Percentiles rank a stretch among this genome's conserved stretches.
phyloP scores from a whole-genome alignment of 2,329 filamentous ascomycete genomes.

The Lachnellula arida region DNA sequence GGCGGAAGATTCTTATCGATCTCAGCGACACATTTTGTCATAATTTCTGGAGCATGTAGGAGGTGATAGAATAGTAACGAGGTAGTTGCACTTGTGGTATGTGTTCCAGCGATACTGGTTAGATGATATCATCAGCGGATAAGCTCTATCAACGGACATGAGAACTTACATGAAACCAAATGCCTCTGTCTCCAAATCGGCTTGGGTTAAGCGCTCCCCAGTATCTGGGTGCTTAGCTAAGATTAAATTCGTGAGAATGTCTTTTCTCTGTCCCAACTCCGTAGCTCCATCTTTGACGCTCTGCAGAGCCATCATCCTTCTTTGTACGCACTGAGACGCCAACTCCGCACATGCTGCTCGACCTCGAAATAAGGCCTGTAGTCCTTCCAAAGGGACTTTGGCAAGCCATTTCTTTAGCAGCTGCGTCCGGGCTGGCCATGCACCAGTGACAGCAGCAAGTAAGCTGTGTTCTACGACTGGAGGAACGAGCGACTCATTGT shows the following conservation, averaged over 20 bases:
- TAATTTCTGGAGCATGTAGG: too few species aligned
- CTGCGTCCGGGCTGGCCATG: slow-evolving; percentile 14
- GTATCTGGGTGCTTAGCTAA: slow-evolving; percentile 35
- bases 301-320: neutral
- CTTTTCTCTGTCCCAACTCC: slow-evolving; percentile 20
- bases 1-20: too few species aligned
- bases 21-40: too few species aligned
- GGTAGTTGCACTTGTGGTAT: too few species aligned
- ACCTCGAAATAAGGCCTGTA: slow-evolving; percentile 24
- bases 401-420: too few species aligned
- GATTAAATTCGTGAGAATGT: slow-evolving; percentile 35
- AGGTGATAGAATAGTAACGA: too few species aligned
- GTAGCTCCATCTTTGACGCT: neutral
- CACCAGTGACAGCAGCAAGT: slow-evolving; percentile 29
- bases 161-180: too few species aligned
- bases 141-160: too few species aligned
- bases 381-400: slow-evolving; percentile 5
- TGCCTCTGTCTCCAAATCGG: too few species aligned
- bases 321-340: slow-evolving; percentile 19
- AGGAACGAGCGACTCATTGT: slow-evolving; percentile 29
- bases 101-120: too few species aligned
- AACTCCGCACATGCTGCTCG: slow-evolving; percentile 16
- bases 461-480: slow-evolving; percentile 34
- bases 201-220: slow-evolving; percentile 25
- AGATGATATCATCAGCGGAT: too few species aligned